Evolutionary conservation across 176 grass and related monocot genomes (phyloP), one percentile per base, ranked within the genome.

Genomic region (Lolium rigidum): DNA sequence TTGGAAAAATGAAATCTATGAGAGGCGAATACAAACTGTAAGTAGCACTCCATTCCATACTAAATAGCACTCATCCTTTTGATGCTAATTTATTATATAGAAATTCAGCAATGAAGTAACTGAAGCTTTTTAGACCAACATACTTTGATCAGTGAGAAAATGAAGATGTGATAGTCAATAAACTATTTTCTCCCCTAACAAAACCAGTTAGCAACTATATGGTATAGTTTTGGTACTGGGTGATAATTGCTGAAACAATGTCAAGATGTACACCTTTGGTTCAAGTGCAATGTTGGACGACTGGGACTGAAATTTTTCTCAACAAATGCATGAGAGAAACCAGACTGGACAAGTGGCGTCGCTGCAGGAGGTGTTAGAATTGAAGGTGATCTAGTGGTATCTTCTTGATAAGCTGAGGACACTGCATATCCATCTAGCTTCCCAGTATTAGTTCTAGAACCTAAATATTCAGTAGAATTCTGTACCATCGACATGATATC

Each of bases 401-500:
- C 86, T 80, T 86, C 86, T 69, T 84, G 75, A 79, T 83, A 79
- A 28, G 47, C 39, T 54, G 84, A 90, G 67, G 95, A 88, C 59
- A 67, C 66, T 17, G n/a, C 66, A 73, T 80, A 75, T 79, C 70
- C 90, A 92, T 89, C 83, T 55, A 77, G 46, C 65, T 88, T 93
- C 81, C 91, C 86, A 59, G 68, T 90, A 86, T 86, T 95, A 80
- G 86, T 46, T 66, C 57, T 59, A 44, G 46, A 12, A 18, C 39
- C 61, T 22, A 77, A 49, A 12, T 86, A 92, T 72, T 90, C 92
- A 76, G 80, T 78, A 9, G 88, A 85, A 10, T 77, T 91, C 57
- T 93, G 82, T 78, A 99, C 79, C 54, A 96, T 67, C 46, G 88
- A 79, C 65, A 95, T 88, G 59, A 98, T 88, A 74, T 92, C 85